These are phyloP conservation scores for Didymella arachidicola DNA, from an alignment of 2,329 filamentous ascomycete genomes.

Conservation along the genomic window DNA sequence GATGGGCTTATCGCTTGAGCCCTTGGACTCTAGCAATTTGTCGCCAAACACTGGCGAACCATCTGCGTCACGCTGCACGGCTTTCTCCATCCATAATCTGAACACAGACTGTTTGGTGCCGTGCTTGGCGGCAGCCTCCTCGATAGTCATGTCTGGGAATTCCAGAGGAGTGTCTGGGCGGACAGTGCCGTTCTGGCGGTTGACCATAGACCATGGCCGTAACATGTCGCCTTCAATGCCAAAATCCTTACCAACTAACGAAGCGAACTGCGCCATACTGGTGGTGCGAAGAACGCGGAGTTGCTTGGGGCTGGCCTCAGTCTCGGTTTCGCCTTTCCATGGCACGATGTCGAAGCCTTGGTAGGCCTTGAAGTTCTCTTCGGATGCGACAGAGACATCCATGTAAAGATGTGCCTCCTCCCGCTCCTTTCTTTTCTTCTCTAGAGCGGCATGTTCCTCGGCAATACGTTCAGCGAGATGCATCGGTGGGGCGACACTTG, in stretches of 20 bases:
- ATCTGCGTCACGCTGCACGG: constrained; percentile 73
- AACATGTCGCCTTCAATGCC: constrained; percentile 72
- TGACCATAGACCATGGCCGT: constrained; percentile 96
- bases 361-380: constrained; percentile 80
- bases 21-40: constrained; percentile 63
- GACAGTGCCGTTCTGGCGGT: constrained; percentile 95
- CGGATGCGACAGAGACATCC: constrained; percentile 79
- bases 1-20: constrained; percentile 65
- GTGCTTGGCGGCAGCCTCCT: constrained; percentile 72
- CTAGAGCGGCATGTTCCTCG: constrained; percentile 79
- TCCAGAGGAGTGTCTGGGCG: constrained; percentile 87
- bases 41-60: constrained; percentile 77
- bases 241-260: constrained; percentile 74
- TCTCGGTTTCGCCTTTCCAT: constrained; percentile 64
- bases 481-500: constrained; percentile 77
- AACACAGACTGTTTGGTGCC: constrained; percentile 74
- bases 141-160: constrained; percentile 72
- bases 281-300: constrained; percentile 79
- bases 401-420: constrained; percentile 96
- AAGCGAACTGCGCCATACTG: constrained; percentile 77
- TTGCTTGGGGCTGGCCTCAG: constrained; percentile 71
- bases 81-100: constrained; percentile 81
- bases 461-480: constrained; percentile 82
- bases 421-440: constrained; percentile 83
- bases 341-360: constrained; percentile 80